Conservation (phyloP, 805 yeast species). For the Kodamaea kakaduensis region DNA sequence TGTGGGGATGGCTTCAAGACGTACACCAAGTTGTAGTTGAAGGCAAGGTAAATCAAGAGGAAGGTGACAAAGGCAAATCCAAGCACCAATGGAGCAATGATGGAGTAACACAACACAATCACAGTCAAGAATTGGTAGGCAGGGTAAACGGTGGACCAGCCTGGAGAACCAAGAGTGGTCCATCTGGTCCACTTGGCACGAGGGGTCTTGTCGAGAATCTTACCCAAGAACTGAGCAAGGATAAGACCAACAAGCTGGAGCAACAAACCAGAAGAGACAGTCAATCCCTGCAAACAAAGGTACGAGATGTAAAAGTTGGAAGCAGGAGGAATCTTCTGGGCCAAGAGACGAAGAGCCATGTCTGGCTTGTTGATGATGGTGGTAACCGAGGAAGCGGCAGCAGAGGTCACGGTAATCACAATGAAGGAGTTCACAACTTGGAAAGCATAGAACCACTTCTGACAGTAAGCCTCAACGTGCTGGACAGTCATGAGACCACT, state of each 20-base stretch:
- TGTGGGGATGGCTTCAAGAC: constrained; percentile 53
- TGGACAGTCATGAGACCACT: constrained; percentile 24
- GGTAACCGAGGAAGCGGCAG: constrained; percentile 27
- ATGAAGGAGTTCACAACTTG: constrained; percentile 28
- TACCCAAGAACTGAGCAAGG: constrained; percentile 66
- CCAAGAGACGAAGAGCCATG: constrained; percentile 19
- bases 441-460: constrained; percentile 27
- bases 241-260: constrained; percentile 49
- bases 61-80: constrained; percentile 63
- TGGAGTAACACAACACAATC: constrained; percentile 69
- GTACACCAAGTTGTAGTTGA: constrained; percentile 57
- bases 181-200: constrained; percentile 85
- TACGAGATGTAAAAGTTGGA: constrained; percentile 26
- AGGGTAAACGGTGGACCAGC: constrained; percentile 84
- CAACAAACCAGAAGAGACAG: constrained; percentile 20
- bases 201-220: constrained; percentile 78
- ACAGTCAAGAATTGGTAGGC: constrained; percentile 68
- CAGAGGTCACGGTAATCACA: constrained; percentile 24
- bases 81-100: constrained; percentile 71
- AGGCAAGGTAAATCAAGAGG: constrained; percentile 56
- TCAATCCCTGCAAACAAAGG: constrained; percentile 25
- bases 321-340: constrained; percentile 22
- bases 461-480: constrained; percentile 25
- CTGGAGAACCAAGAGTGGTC: constrained; percentile 58
- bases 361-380: constrained; percentile 12